Percentiles rank a stretch among this genome's conserved stretches.
Conservation (phyloP, 257 asterid species). For the Scutellaria minor region DNA sequence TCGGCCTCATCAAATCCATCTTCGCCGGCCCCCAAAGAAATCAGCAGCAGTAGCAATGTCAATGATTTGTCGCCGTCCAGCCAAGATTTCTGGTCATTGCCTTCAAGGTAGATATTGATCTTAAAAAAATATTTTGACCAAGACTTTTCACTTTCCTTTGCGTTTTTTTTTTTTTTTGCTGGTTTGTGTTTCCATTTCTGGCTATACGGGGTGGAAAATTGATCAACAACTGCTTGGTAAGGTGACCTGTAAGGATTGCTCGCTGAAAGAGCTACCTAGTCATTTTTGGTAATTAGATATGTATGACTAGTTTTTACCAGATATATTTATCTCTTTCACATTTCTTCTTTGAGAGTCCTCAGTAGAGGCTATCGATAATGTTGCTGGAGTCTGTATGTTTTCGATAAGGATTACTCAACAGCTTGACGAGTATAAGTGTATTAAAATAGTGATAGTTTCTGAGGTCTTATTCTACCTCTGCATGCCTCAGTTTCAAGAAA, state of each 20-base stretch:
- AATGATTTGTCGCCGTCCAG: slow-evolving; percentile 47
- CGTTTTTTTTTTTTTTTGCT: background rate
- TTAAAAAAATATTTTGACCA: slow-evolving; percentile 31
- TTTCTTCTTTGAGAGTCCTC: background rate
- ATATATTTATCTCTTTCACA: background rate
- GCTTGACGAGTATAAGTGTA: slow-evolving; percentile 7
- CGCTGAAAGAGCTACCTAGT: slow-evolving; percentile 33
- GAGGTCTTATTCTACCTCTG: slow-evolving; percentile 14
- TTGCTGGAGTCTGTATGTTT: slow-evolving; percentile 12
- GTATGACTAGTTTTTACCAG: slow-evolving; percentile 11
- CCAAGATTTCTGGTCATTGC: slow-evolving; percentile 63
- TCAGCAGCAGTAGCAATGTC: slow-evolving; percentile 45
- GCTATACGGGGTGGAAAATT: slow-evolving; percentile 15
- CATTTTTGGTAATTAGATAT: slow-evolving; percentile 22
- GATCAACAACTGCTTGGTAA: slow-evolving; percentile 32
- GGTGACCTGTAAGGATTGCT: no score
- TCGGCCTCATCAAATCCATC: slow-evolving; percentile 59
- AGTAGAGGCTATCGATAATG: slow-evolving; percentile 13
- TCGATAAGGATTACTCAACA: slow-evolving; percentile 9
- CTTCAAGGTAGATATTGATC: slow-evolving; percentile 63
- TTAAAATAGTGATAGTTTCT: background rate
- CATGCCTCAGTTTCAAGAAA: background rate
- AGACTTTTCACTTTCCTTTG: slow-evolving; percentile 11
- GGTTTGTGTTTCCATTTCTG: background rate
- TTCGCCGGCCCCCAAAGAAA: slow-evolving; percentile 64